phyloP scores from a whole-genome alignment of 495 filamentous ascomycete genomes.

The Podospora pseudopauciseta region DNA sequence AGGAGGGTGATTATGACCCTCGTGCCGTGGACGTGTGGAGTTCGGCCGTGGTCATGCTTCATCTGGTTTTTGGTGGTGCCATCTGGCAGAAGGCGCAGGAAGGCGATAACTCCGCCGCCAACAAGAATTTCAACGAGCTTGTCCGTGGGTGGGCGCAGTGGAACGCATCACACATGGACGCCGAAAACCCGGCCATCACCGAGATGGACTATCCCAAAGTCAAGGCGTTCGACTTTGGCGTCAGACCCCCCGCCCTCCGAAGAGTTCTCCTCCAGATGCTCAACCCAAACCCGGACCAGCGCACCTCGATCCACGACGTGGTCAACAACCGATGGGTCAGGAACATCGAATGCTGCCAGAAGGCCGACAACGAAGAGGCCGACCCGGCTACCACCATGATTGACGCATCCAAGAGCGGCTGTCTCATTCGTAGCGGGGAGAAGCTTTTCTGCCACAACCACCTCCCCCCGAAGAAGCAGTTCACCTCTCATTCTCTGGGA shows the following conservation, averaged over 20 bases:
- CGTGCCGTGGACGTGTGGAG: conserved; percentile 76
- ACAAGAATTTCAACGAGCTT: conserved; percentile 53
- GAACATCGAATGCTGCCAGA: conserved; percentile 67
- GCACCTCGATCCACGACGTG: conserved; percentile 60
- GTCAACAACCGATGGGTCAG: conserved; percentile 61
- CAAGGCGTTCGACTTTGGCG: conserved; percentile 45
- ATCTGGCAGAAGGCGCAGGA: conserved; percentile 61
- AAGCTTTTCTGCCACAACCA: conserved; percentile 52
- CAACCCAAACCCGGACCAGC: conserved; percentile 63
- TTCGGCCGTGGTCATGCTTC: conserved; percentile 68
- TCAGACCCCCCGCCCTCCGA: conserved; percentile 53
- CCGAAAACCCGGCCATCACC: conserved; percentile 42
- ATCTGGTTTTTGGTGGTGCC: conserved; percentile 59
- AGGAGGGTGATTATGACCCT: conserved; percentile 66
- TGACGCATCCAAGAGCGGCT: conserved; percentile 51
- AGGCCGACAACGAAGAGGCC: conserved; percentile 57
- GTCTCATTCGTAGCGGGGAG: conserved; percentile 36
- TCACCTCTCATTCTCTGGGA: conserved; percentile 37
- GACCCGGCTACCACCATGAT: conserved; percentile 34
- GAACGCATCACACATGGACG: conserved; percentile 48
- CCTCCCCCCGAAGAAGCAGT: conserved; percentile 39
- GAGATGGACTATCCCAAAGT: conserved; percentile 52
- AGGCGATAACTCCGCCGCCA: conserved; percentile 20
- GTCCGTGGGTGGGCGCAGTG: conserved; percentile 61
- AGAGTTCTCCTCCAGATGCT: conserved; percentile 71